Percentiles rank a stretch among this genome's conserved stretches.
Conservation (phyloP, 2,329 filamentous ascomycete species). For the Tolypocladium album region DNA sequence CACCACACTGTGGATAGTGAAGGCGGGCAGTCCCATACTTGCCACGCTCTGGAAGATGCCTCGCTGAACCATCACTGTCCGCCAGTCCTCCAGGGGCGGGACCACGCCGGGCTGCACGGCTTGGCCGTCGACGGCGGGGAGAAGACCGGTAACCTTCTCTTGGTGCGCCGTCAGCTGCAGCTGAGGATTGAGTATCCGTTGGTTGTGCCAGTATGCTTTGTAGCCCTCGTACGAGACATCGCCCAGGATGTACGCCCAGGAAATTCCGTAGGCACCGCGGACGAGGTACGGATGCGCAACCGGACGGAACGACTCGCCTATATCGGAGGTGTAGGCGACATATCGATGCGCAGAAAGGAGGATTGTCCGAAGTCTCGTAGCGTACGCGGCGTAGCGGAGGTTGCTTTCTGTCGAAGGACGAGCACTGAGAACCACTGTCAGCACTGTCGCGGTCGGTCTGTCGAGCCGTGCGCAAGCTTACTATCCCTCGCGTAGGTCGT, state of each 20-base stretch:
- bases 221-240: conserved; percentile 92
- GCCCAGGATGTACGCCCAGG: conserved; percentile 84
- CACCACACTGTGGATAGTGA: conserved; percentile 90
- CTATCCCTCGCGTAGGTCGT: conserved; percentile 70
- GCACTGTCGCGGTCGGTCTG: conserved; percentile 6
- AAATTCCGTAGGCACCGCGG: conserved; percentile 74
- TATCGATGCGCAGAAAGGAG: conserved; percentile 88
- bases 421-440: conserved; percentile 14
- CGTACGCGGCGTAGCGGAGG: conserved; percentile 88
- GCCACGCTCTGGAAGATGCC: conserved; percentile 85
- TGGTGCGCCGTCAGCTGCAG: conserved; percentile 40
- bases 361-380: conserved; percentile 73
- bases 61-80: conserved; percentile 82
- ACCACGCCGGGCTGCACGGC: conserved; percentile 30
- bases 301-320: conserved; percentile 91
- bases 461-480: conserved; percentile 32
- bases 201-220: conserved; percentile 85
- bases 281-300: conserved; percentile 80
- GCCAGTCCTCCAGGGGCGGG: conserved; percentile 76
- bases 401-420: conserved; percentile 75
- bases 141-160: conserved; percentile 36
- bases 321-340: conserved; percentile 92
- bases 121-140: conserved; percentile 21
- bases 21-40: conserved; percentile 86
- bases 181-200: conserved; percentile 60